These are phyloP conservation scores for Plasmopara halstedii DNA, from an alignment of 352 stramenopile species.

Conservation along the genomic window DNA sequence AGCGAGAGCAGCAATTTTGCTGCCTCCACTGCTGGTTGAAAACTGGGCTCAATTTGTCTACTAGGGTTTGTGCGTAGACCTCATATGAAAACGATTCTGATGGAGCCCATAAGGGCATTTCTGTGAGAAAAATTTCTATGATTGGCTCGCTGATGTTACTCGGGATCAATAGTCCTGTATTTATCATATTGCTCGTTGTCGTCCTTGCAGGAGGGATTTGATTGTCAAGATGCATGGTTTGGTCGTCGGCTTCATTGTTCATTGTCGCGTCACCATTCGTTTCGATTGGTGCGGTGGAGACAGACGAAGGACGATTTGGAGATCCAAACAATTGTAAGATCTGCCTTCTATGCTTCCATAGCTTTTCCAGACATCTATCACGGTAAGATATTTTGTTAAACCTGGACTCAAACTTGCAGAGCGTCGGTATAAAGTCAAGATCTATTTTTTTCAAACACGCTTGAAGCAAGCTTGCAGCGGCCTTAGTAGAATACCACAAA, in stretches of 20 bases:
- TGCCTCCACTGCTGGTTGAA: slow-evolving; percentile 13
- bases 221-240: neutral
- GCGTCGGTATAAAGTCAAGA: slow-evolving; percentile 1
- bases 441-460: slow-evolving; percentile 10
- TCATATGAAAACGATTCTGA: slow-evolving; percentile 4
- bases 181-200: neutral
- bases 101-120: slow-evolving; percentile 6
- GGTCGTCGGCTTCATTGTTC: neutral
- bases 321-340: slow-evolving; percentile 7
- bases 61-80: slow-evolving; percentile 11
- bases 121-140: slow-evolving; percentile 27
- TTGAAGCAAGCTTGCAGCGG: slow-evolving; percentile 4
- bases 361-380: slow-evolving; percentile 10
- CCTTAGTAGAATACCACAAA: slow-evolving; percentile 1
- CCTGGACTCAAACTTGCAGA: slow-evolving; percentile 4
- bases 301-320: neutral
- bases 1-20: neutral
- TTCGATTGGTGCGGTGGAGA: no score
- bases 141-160: slow-evolving; percentile 14
- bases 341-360: slow-evolving; percentile 4
- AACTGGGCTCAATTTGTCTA: slow-evolving; percentile 7
- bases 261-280: neutral
- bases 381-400: slow-evolving; percentile 4
- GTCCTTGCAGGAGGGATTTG: neutral
- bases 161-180: slow-evolving; percentile 27